These are phyloP conservation scores for Senecio squalidus DNA, from an alignment of 140 eudicot species.

Conservation along the genomic window DNA sequence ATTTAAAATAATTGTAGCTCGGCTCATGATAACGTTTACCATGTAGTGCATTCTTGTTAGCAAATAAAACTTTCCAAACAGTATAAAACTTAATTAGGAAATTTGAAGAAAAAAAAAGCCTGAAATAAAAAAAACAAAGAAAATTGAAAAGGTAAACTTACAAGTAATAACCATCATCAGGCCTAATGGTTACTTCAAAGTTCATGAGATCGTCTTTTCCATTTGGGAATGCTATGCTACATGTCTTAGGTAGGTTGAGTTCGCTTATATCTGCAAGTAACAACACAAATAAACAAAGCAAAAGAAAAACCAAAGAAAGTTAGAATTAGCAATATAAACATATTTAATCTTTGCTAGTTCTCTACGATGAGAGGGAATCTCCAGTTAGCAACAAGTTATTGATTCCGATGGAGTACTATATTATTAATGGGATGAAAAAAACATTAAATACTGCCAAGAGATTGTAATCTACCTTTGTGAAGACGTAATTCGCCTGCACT, in stretches of 20 bases:
- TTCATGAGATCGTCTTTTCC: constrained; percentile 99
- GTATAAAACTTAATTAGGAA: not conserved
- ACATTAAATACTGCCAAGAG: too few relatives aligned
- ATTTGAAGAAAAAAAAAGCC: not conserved
- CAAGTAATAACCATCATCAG: constrained; percentile 96
- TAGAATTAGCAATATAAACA: not conserved
- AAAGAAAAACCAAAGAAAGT: not conserved
- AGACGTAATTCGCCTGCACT: constrained; percentile 98
- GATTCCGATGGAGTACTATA: not conserved
- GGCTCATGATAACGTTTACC: too few relatives aligned
- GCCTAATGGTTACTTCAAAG: constrained; percentile 94
- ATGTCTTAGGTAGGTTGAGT: constrained; percentile 87
- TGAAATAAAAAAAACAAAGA: not conserved
- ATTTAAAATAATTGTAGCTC: too few relatives aligned
- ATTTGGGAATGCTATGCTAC: constrained; percentile 83
- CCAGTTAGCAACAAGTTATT: not conserved
- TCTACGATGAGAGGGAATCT: not conserved
- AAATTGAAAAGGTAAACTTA: constrained; percentile 32
- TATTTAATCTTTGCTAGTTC: not conserved
- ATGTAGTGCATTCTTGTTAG: too few relatives aligned
- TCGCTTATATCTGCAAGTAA: constrained; percentile 81
- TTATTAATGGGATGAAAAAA: too few relatives aligned
- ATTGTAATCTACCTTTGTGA: constrained; percentile 62
- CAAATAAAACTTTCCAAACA: not conserved
- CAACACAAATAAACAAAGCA: not conserved